These are phyloP conservation scores for Vaccinium darrowii DNA, from an alignment of 148 eudicot genomes.

Conservation along the genomic window DNA sequence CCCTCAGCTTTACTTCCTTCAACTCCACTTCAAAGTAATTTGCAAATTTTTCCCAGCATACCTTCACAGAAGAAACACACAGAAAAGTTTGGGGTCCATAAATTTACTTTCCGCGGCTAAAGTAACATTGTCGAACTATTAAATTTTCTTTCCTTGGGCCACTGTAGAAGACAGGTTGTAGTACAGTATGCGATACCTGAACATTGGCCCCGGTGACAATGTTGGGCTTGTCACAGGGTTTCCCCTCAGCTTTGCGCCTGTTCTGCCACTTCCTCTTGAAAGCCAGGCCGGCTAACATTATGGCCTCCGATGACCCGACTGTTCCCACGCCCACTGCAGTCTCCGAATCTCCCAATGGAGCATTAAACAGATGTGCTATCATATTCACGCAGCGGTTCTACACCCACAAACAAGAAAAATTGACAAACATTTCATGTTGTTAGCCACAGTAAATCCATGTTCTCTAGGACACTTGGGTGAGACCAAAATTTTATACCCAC, in stretches of 20 bases:
- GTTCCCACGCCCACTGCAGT: constrained; percentile 28
- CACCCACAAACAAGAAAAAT: neutral
- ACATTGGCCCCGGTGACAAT: constrained; percentile 36
- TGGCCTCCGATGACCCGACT: constrained; percentile 35
- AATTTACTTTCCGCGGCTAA: no score
- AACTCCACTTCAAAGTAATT: constrained; percentile 21
- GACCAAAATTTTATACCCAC: neutral
- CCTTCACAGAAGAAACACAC: neutral
- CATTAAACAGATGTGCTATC: constrained; percentile 29
- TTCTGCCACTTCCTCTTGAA: constrained; percentile 34
- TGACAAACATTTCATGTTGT: neutral
- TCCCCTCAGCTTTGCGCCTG: constrained; percentile 21
- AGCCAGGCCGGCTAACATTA: constrained; percentile 34
- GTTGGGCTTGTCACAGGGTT: constrained; percentile 30
- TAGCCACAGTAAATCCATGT: neutral
- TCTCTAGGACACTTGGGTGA: neutral
- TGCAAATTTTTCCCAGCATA: constrained; percentile 24
- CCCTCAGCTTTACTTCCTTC: constrained; percentile 23
- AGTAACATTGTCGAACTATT: no score
- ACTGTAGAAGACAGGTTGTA: no score
- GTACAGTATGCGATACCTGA: constrained; percentile 5
- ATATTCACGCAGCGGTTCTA: constrained; percentile 34
- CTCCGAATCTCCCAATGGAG: constrained; percentile 25
- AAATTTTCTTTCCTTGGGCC: neutral
- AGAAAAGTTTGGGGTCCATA: neutral